These are phyloP conservation scores for Stachybotrys chartarum DNA, from an alignment of 2,329 filamentous ascomycete species.

Conservation along the genomic window DNA sequence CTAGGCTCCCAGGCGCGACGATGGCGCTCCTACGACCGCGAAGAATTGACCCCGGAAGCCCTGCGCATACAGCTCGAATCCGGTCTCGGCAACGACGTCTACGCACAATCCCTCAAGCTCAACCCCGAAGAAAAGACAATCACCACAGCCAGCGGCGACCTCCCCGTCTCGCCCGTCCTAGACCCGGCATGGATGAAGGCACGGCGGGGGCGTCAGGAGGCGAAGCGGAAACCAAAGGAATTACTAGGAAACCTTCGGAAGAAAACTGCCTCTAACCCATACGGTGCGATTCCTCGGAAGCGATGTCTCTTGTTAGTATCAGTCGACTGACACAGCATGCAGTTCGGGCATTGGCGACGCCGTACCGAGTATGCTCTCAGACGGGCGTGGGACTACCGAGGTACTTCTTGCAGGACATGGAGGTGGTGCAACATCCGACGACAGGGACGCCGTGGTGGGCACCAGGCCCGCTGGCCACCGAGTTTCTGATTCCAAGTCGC, in stretches of 20 bases:
- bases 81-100: slow-evolving; percentile 20
- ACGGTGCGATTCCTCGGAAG: slow-evolving; percentile 38
- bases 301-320: neutral
- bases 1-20: slow-evolving; percentile 11
- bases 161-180: slow-evolving; percentile 50
- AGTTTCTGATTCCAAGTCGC: neutral
- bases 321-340: neutral
- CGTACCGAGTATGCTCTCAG: slow-evolving; percentile 47
- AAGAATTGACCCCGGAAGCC: slow-evolving; percentile 17
- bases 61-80: slow-evolving; percentile 22
- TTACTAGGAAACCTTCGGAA: slow-evolving; percentile 43
- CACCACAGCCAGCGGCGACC: slow-evolving; percentile 32
- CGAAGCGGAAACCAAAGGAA: slow-evolving; percentile 25
- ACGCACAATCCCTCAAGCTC: slow-evolving; percentile 24
- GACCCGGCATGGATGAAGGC: slow-evolving; percentile 41
- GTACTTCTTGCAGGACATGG: slow-evolving; percentile 58
- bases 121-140: slow-evolving; percentile 35
- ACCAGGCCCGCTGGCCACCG: slow-evolving; percentile 31
- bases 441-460: slow-evolving; percentile 48
- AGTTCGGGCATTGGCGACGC: slow-evolving; percentile 57
- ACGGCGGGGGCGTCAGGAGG: slow-evolving; percentile 27
- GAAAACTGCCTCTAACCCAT: slow-evolving; percentile 55
- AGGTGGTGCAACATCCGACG: slow-evolving; percentile 46
- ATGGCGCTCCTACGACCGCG: slow-evolving; percentile 24
- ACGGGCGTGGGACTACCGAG: slow-evolving; percentile 44